A percentile compares a stretch with the other conserved stretches of the same genome.
These are phyloP conservation scores for Cystobasidium ongulense DNA, from an alignment of 768 basidiomycete genomes.

Conservation along the genomic window DNA sequence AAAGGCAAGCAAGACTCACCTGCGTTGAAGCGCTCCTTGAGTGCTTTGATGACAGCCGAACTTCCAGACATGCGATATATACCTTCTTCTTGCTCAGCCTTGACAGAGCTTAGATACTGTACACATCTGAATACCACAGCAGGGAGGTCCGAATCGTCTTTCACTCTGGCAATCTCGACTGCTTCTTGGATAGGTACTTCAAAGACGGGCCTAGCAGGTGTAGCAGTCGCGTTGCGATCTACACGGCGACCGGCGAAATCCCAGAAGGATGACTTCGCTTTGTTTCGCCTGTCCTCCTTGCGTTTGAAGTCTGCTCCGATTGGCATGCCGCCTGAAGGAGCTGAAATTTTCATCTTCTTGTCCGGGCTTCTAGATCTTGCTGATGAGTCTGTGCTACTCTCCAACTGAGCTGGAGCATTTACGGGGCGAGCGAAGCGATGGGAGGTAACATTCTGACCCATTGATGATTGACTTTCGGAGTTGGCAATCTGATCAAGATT, in stretches of 20 bases:
- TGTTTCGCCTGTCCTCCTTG: slow-evolving; percentile 67
- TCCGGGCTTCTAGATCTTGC: slow-evolving; percentile 18
- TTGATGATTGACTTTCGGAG: slow-evolving; percentile 3
- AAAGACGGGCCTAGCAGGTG: slow-evolving; percentile 66
- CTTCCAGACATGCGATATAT: slow-evolving; percentile 85
- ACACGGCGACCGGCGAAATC: slow-evolving; percentile 62
- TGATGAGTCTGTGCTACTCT: not conserved
- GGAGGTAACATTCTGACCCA: slow-evolving; percentile 2
- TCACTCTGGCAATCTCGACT: slow-evolving; percentile 78
- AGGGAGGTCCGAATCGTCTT: slow-evolving; percentile 58
- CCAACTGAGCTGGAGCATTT: not conserved
- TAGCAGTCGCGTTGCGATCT: slow-evolving; percentile 40
- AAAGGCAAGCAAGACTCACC: slow-evolving; percentile 51
- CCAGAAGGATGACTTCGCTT: slow-evolving; percentile 92
- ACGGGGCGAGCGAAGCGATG: not conserved
- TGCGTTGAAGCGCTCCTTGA: slow-evolving; percentile 85
- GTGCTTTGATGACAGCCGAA: slow-evolving; percentile 83
- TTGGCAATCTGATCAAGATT: slow-evolving; percentile 46
- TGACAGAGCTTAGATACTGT: slow-evolving; percentile 85
- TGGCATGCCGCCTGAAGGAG: slow-evolving; percentile 72
- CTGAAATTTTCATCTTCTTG: slow-evolving; percentile 62
- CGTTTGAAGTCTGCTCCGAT: slow-evolving; percentile 79
- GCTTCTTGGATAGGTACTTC: slow-evolving; percentile 80
- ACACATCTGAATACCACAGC: slow-evolving; percentile 92
- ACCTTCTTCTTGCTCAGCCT: slow-evolving; percentile 93